Percentiles rank a stretch among this genome's conserved stretches.
These are phyloP conservation scores for Plasmodium malariae DNA, from an alignment of 169 alveolate species.

Conservation along the genomic window DNA sequence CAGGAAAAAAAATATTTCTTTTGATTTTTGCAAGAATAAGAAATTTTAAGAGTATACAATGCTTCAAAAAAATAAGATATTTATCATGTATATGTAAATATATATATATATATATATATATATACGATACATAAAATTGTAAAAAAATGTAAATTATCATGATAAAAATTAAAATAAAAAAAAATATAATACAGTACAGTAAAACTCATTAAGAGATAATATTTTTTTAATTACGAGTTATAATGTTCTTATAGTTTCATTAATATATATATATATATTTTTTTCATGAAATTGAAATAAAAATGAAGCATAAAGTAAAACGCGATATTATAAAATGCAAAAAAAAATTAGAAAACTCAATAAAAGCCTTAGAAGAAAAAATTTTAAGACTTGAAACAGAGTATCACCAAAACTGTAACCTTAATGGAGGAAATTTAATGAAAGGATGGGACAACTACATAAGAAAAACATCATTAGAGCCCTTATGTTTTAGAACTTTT, in stretches of 20 bases:
- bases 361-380: conserved; percentile 72
- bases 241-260: background rate
- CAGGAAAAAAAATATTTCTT: background rate
- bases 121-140: background rate
- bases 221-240: background rate
- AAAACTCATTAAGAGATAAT: background rate
- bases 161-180: background rate
- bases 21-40: too few relatives aligned
- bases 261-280: background rate
- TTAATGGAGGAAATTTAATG: conserved; percentile 70
- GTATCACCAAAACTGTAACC: conserved; percentile 70
- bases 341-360: conserved; percentile 66
- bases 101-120: background rate
- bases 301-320: conserved; percentile 75
- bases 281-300: background rate
- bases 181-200: background rate
- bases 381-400: conserved; percentile 74
- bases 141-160: background rate
- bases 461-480: conserved; percentile 56
- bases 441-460: conserved; percentile 72
- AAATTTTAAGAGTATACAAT: too few relatives aligned
- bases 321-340: conserved; percentile 67
- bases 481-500: conserved; percentile 61
- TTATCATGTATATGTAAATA: too few relatives aligned
- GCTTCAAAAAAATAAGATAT: too few relatives aligned